Conservation (phyloP, 306 rosid species). For the Vicia villosa region DNA sequence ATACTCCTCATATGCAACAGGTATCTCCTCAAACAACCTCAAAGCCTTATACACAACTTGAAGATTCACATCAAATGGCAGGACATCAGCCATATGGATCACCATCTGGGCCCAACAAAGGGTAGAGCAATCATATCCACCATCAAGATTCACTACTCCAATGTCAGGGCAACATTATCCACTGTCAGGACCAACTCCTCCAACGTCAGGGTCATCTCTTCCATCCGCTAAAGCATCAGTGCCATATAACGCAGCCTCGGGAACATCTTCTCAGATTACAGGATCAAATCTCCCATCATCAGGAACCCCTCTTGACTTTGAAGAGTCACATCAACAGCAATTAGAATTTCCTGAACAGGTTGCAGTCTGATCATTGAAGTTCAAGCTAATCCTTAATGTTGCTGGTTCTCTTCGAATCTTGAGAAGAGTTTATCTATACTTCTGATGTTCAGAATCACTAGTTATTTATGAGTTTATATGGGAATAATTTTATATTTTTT, state of each 20-base stretch:
- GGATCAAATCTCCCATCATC: slow-evolving; percentile 41
- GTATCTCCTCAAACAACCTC: slow-evolving; percentile 31
- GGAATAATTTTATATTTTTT: slow-evolving; percentile 31
- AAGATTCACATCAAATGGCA: background rate
- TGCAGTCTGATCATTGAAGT: slow-evolving; percentile 32
- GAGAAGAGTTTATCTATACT: slow-evolving; percentile 26
- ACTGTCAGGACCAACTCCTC: background rate
- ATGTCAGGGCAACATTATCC: background rate
- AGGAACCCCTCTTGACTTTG: slow-evolving; percentile 37
- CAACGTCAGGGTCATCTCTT: slow-evolving; percentile 28
- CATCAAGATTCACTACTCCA: slow-evolving; percentile 6
- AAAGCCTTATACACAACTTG: slow-evolving; percentile 38
- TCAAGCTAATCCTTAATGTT: slow-evolving; percentile 31
- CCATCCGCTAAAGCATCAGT: slow-evolving; percentile 39
- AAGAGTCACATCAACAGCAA: slow-evolving; percentile 44
- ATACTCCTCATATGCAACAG: slow-evolving; percentile 41
- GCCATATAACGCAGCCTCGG: slow-evolving; percentile 31
- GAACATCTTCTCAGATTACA: slow-evolving; percentile 36
- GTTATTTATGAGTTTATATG: slow-evolving; percentile 32
- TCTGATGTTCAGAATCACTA: slow-evolving; percentile 3
- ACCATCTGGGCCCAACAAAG: slow-evolving; percentile 11
- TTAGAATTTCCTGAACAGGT: slow-evolving; percentile 47
- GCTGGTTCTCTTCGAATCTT: slow-evolving; percentile 24
- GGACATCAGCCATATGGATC: slow-evolving; percentile 36
- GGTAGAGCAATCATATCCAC: slow-evolving; percentile 30